Conservation (phyloP, 2,329 filamentous ascomycete species). For the Xylariaceae sp. region DNA sequence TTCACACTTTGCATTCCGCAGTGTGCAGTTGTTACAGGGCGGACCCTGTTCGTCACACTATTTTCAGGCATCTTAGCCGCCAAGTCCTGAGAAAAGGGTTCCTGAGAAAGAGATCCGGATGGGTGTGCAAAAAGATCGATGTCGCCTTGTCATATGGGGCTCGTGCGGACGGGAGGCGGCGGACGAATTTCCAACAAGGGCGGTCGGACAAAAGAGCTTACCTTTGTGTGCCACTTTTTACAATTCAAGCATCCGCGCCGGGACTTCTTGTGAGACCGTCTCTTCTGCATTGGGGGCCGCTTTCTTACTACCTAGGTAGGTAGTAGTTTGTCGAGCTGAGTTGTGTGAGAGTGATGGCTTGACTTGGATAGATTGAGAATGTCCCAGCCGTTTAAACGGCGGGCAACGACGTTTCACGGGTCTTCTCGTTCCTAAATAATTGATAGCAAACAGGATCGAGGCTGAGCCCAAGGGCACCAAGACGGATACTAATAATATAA, state of each 20-base stretch:
- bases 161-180: neutral
- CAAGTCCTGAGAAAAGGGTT: neutral
- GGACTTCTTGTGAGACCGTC: constrained; percentile 33
- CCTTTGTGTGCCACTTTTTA: constrained; percentile 34
- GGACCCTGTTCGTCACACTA: constrained; percentile 28
- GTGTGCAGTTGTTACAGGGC: constrained; percentile 27
- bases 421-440: neutral
- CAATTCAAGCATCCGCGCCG: constrained; percentile 32
- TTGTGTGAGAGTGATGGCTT: neutral
- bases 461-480: neutral
- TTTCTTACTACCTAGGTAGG: neutral
- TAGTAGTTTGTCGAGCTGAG: neutral
- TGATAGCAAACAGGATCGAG: neutral
- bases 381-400: neutral
- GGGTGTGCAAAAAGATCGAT: neutral
- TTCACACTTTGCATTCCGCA: constrained; percentile 28
- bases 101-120: neutral
- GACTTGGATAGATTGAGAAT: neutral
- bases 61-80: constrained; percentile 8
- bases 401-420: too few species aligned
- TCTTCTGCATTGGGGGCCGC: constrained; percentile 25
- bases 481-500: neutral
- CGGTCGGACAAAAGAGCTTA: constrained; percentile 11
- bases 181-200: neutral
- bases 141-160: neutral